A percentile compares a stretch with the other conserved stretches of the same genome.
Evolutionary conservation across 1,284 basidiomycete genomes (phyloP).

Genomic region (Puccinia triticina): DNA sequence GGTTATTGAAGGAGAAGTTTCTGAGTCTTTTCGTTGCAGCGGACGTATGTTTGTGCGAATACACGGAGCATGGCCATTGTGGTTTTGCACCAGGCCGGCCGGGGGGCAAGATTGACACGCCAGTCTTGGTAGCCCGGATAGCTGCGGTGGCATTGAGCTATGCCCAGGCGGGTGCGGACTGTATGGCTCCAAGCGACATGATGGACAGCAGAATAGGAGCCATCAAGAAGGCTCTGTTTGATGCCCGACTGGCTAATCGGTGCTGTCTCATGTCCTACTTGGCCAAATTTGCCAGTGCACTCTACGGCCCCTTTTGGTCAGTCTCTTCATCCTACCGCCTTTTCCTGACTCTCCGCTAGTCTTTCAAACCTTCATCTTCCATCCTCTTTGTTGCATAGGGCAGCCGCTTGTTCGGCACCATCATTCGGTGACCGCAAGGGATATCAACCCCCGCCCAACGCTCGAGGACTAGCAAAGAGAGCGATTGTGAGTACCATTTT

Average conservation of each 20-base stretch:
- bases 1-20: conserved; percentile 74
- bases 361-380: not conserved
- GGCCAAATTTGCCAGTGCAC: conserved; percentile 95
- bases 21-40: conserved; percentile 83
- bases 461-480: conserved; percentile 84
- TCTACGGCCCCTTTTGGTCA: conserved; percentile 96
- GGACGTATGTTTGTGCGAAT: conserved; percentile 99
- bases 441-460: conserved; percentile 90
- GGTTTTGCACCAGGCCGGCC: conserved; percentile 73
- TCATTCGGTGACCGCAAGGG: conserved; percentile 94
- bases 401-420: conserved; percentile 92
- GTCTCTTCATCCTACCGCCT: conserved; percentile 57
- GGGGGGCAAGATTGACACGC: conserved; percentile 65
- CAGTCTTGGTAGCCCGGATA: conserved; percentile 78
- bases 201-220: conserved; percentile 93
- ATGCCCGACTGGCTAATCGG: conserved; percentile 78
- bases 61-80: conserved; percentile 97
- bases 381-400: conserved; percentile 64
- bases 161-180: conserved; percentile 88
- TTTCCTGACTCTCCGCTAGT: not conserved
- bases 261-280: conserved; percentile 95
- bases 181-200: conserved; percentile 99
- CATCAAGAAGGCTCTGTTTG: conserved; percentile 84
- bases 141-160: conserved; percentile 91
- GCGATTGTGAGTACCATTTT: conserved; percentile 74